phyloP scores from a whole-genome alignment of 257 asterid genomes.

The Solanum verrucosum region DNA sequence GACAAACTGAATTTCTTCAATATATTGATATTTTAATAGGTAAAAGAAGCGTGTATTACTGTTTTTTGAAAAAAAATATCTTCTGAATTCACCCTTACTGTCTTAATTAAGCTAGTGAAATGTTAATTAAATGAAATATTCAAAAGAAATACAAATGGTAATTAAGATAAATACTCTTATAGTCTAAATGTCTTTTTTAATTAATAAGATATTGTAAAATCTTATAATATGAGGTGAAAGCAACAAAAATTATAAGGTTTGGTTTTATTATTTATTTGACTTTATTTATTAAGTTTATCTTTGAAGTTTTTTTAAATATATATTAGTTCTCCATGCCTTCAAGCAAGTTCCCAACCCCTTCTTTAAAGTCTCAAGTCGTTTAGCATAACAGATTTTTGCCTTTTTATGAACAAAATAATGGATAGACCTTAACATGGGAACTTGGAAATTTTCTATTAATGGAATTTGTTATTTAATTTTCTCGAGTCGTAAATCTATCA shows the following conservation, averaged over 20 bases:
- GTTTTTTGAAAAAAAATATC: background rate
- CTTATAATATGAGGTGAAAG: background rate
- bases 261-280: background rate
- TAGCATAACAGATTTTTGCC: slow-evolving; percentile 9
- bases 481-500: background rate
- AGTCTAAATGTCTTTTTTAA: background rate
- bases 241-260: background rate
- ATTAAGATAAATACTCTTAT: background rate
- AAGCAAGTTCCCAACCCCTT: background rate
- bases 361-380: slow-evolving; percentile 8
- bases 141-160: background rate
- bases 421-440: slow-evolving; percentile 4
- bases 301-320: background rate
- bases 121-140: background rate
- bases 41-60: background rate
- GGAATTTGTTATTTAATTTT: background rate
- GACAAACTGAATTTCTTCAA: background rate
- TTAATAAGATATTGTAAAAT: background rate
- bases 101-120: background rate
- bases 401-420: background rate
- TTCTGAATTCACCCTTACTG: background rate
- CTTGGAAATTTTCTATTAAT: slow-evolving; percentile 1
- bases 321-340: slow-evolving; percentile 11
- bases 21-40: background rate
- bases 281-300: background rate